Base-by-base conservation (phyloP, 2,329 filamentous ascomycete genomes). In the Zasmidium angulare region DNA sequence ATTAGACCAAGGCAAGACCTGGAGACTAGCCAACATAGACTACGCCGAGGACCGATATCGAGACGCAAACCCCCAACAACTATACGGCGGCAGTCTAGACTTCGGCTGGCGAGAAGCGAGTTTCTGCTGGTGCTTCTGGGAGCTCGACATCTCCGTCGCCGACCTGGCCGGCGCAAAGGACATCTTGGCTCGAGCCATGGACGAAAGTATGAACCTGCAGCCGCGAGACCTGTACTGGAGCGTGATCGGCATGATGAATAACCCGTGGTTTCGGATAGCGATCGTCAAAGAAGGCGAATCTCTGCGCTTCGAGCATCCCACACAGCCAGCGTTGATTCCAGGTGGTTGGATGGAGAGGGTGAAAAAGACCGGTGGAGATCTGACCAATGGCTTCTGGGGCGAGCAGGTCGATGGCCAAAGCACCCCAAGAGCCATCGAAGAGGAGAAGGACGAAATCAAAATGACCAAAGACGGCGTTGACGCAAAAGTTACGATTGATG, bases 181-280 rank as follows among this genome's bases (percentile, higher is more conserved):
- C 68, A 85, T 97, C 40, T 82, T 96, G 69, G 86, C 96, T 3
- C 83, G 93, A 48, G 89, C 88, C 3, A 96, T 96, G 91, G 93
- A 97, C 67, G 93, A 96, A 65, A 84, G 88, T 56, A 88, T 96
- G 85, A 90, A 89, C 74, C 79, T 90, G 0, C 91, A 96, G 72
- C 93, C 93, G 3, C 83, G 90, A 62, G 93, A 97, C 69, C 95
- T 96, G 90, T 96, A 96, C 77, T 97, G 93, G 93, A 92, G 86
- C 61, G 91, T 96, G 1, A 78, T 96, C 43, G 92, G 93, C 0
- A 97, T 97, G 93, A 96, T 97, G 93, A 96, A 96, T 76, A 96
- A 96, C 68, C 90, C 91, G 0, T 97, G 93, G 93, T 97, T 89
- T 74, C 83, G 93, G 3, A 84, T 97, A 0, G 85, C 87, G 1